Percentiles rank a stretch among this genome's conserved stretches.
These are phyloP conservation scores for Bidens hawaiensis DNA, from an alignment of 140 eudicot species.

Conservation along the genomic window DNA sequence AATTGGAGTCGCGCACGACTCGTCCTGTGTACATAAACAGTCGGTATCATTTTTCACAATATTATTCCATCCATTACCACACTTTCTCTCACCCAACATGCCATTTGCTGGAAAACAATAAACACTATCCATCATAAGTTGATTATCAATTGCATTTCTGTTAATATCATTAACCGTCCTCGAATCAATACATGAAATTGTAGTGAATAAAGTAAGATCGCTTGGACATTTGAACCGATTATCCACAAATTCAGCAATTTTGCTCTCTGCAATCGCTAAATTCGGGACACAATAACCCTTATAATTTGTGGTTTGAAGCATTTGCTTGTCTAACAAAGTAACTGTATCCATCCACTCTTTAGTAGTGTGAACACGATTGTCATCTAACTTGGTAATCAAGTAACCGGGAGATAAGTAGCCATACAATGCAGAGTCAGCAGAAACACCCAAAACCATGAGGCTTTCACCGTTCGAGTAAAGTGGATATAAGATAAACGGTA, in stretches of 20 bases:
- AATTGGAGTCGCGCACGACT: constrained; percentile 58
- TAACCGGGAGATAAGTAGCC: constrained; percentile 71
- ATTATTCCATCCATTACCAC: constrained; percentile 48
- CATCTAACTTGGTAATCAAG: constrained; percentile 61
- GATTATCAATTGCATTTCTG: constrained; percentile 22
- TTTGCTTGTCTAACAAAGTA: constrained; percentile 35
- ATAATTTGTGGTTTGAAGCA: constrained; percentile 22
- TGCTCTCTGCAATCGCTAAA: constrained; percentile 53
- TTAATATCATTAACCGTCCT: constrained; percentile 23
- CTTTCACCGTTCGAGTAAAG: constrained; percentile 65
- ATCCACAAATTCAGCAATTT: constrained; percentile 25
- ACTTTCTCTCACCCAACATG: constrained; percentile 56
- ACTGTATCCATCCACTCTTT: constrained; percentile 61
- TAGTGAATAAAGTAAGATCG: constrained; percentile 55
- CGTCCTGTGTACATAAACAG: constrained; percentile 66
- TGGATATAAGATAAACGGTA: constrained; percentile 73
- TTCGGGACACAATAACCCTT: constrained; percentile 72
- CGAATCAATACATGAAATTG: constrained; percentile 43
- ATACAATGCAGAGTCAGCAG: constrained; percentile 59
- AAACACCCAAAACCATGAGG: constrained; percentile 83
- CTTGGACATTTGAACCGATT: constrained; percentile 52
- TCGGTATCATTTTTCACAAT: constrained; percentile 25
- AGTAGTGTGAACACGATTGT: constrained; percentile 34
- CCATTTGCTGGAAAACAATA: constrained; percentile 66
- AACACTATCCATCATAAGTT: constrained; percentile 24